These are phyloP conservation scores for Myxozyma melibiosi DNA, from an alignment of 805 yeast genomes.

Conservation along the genomic window DNA sequence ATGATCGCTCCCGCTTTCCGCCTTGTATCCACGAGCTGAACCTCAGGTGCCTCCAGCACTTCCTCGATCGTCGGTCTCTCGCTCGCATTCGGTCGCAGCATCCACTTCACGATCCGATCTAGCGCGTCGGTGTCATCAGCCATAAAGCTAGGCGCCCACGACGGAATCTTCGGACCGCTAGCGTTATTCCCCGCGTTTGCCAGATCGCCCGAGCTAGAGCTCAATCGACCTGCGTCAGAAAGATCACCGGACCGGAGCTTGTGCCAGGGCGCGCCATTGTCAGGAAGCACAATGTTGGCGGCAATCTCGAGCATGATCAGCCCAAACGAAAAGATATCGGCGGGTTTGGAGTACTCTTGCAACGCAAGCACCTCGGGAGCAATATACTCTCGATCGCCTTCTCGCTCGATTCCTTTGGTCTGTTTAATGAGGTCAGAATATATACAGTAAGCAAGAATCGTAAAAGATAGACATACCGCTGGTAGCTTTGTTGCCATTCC, in stretches of 20 bases:
- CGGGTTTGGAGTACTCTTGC: constrained; percentile 83
- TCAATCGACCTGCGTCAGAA: constrained; percentile 65
- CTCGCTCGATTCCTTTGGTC: constrained; percentile 69
- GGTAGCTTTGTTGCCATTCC: constrained; percentile 90
- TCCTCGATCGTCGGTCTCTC: constrained; percentile 78
- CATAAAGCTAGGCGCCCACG: constrained; percentile 87
- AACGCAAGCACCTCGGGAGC: constrained; percentile 92
- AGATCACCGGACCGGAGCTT: constrained; percentile 92
- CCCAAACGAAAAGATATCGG: constrained; percentile 94
- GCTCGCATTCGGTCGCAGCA: constrained; percentile 83
- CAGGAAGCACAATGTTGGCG: constrained; percentile 91
- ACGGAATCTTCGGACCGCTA: constrained; percentile 48
- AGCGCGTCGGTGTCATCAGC: constrained; percentile 58
- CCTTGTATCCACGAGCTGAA: constrained; percentile 72
- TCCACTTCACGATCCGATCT: constrained; percentile 80
- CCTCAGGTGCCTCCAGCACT: constrained; percentile 71
- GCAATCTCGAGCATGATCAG: constrained; percentile 92
- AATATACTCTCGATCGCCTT: constrained; percentile 96
- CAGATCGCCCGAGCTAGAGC: constrained; percentile 59
- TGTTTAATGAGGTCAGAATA: neutral
- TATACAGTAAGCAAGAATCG: neutral
- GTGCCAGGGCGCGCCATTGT: constrained; percentile 96
- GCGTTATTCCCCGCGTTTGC: constrained; percentile 35
- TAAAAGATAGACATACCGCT: constrained; percentile 47
- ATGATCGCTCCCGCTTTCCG: constrained; percentile 92